Base-by-base conservation (phyloP, 2,329 filamentous ascomycete genomes). In the Chaetothyriales sp. region DNA sequence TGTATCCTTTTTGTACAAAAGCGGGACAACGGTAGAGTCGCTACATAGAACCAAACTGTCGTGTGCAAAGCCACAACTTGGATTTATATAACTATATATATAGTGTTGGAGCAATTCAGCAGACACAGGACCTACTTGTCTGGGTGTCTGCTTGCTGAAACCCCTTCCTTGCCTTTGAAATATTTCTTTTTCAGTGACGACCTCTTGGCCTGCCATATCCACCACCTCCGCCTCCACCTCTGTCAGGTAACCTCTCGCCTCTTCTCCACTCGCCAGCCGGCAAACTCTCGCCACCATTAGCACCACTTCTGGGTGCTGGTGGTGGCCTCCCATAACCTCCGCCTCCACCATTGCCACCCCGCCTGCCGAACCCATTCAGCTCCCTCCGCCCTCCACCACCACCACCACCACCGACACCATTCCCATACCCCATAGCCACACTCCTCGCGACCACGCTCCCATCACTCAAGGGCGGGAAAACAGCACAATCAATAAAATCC, bases 401-500 rank as follows among this genome's bases (percentile, higher is more conserved):
- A 62, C 71, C 66, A n/a, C 60, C 59, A 26, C 55, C 57, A 47
- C 58, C 58, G 58, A 49, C 47, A 53, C 50, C 44, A 65, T 62
- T 12, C 68, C 69, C 25, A 68, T 62, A 39, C 46, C 68, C 50
- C n/a, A 49, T 49, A 20, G 50, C 50, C 36, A 49, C 52, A 22
- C 19, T 70, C 70, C 10, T 75, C 71, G n/a, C 76, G 70, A 8
- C 70, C 60, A 39, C 80, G 28, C 77, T 78, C 0, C 88, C 88
- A 63, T 90, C 83, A 28, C 78, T 70, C 22, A 84, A 69, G 0
- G 86, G 86, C 43, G 86, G 81, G 51, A 90, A 71, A 53, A 95
- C 81, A 4, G 86, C 85, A 64, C 86, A 90, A 52, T 83, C 83
- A 43, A 96, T 75, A 63, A 84, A 94, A 66, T 96, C 90, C 0